phyloP scores from a whole-genome alignment of 148 eudicot species.

The Polygonum aviculare region DNA sequence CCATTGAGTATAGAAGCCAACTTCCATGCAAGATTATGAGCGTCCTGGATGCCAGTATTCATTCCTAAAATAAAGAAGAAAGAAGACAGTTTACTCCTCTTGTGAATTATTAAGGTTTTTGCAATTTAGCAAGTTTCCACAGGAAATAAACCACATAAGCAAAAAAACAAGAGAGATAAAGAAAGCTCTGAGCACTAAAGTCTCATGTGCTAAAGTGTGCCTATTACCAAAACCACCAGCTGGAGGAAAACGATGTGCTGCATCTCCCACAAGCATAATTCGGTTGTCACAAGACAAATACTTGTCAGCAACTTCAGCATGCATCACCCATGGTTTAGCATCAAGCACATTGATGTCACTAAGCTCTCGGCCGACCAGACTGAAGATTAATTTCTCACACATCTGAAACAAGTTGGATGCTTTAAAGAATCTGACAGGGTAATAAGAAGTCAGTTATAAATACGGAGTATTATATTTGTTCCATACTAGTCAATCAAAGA shows the following conservation, averaged over 20 bases:
- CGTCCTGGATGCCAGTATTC: slow-evolving; percentile 99
- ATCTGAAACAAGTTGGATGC: slow-evolving; percentile 36
- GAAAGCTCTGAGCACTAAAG: not conserved
- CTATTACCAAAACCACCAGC: slow-evolving; percentile 93
- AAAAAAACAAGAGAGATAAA: not conserved
- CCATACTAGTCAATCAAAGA: not conserved
- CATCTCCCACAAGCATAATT: slow-evolving; percentile 83
- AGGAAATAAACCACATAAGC: not conserved
- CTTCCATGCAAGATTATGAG: slow-evolving; percentile 97
- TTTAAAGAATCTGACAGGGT: not conserved
- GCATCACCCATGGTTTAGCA: slow-evolving; percentile 97
- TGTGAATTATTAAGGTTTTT: not conserved
- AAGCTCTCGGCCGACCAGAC: slow-evolving; percentile 77
- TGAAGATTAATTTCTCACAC: slow-evolving; percentile 64
- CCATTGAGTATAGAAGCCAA: slow-evolving; percentile 65
- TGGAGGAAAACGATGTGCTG: slow-evolving; percentile 97
- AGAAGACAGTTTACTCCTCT: not conserved
- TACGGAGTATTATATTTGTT: not conserved
- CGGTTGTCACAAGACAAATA: slow-evolving; percentile 47
- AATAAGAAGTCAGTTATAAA: not conserved
- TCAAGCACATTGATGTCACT: slow-evolving; percentile 67
- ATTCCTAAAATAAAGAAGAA: slow-evolving; percentile 48
- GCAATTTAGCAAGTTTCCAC: not conserved
- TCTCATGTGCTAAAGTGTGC: not conserved
- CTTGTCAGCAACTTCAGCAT: slow-evolving; percentile 93